These are phyloP conservation scores for Populus hybrid DNA, from an alignment of 441 rosid genomes.

Conservation along the genomic window DNA sequence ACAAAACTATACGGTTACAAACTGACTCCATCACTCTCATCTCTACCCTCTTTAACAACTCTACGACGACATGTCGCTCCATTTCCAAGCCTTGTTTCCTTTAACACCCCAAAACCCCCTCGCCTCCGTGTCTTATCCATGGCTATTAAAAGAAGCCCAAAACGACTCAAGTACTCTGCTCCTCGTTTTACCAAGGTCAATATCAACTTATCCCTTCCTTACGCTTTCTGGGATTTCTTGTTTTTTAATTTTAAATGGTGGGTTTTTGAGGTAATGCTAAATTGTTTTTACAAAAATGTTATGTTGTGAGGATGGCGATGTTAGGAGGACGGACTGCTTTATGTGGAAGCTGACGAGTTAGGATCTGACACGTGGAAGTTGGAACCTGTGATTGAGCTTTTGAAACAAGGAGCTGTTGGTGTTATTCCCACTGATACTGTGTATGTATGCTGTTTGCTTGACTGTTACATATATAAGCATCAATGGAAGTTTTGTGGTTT, in stretches of 20 bases:
- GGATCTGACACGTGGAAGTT: constrained; percentile 78
- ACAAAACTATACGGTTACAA: constrained; percentile 19
- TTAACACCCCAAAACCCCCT: constrained; percentile 23
- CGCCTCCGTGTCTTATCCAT: constrained; percentile 39
- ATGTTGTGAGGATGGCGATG: neutral
- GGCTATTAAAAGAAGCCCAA: constrained; percentile 78
- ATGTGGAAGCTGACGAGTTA: constrained; percentile 63
- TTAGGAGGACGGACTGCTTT: constrained; percentile 61
- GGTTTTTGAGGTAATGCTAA: neutral
- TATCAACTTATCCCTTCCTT: neutral
- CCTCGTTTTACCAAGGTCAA: constrained; percentile 70
- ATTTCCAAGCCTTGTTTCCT: constrained; percentile 28
- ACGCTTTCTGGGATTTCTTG: neutral
- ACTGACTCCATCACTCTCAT: constrained; percentile 19
- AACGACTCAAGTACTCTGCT: constrained; percentile 85
- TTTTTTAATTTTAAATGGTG: neutral
- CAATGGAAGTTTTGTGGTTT: neutral
- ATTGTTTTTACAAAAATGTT: neutral
- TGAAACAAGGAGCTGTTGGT: constrained; percentile 91
- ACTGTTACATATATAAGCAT: neutral
- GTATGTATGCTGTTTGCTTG: constrained; percentile 27
- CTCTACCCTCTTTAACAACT: constrained; percentile 13
- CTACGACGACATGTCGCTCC: constrained; percentile 21
- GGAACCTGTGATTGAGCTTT: constrained; percentile 58
- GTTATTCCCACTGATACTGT: constrained; percentile 91